phyloP scores from a whole-genome alignment of 2,329 filamentous ascomycete species.

The Pleoardoris graminearum region DNA sequence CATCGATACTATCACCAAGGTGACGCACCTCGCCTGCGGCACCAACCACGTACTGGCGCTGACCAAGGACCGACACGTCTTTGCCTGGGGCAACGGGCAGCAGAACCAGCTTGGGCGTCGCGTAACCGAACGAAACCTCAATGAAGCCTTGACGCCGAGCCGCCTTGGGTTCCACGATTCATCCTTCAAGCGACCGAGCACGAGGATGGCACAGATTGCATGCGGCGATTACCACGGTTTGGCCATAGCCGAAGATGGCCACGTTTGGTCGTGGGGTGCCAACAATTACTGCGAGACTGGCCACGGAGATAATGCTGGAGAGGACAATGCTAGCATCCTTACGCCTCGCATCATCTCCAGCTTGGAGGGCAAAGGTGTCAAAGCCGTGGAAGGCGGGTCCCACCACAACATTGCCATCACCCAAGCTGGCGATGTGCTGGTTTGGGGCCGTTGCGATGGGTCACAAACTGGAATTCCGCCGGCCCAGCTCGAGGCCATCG shows the following conservation, averaged over 20 bases:
- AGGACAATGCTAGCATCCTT: conserved; percentile 71
- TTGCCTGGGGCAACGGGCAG: conserved; percentile 73
- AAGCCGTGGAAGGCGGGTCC: conserved; percentile 69
- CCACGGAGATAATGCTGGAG: conserved; percentile 63
- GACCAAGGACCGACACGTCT: conserved; percentile 66
- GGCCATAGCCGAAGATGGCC: conserved; percentile 67
- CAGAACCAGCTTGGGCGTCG: conserved; percentile 71
- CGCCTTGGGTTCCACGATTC: conserved; percentile 58
- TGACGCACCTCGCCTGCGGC: conserved; percentile 66
- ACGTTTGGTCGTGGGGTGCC: conserved; percentile 80
- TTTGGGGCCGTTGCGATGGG: conserved; percentile 65
- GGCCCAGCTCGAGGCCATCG: conserved; percentile 30
- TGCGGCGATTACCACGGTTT: conserved; percentile 84
- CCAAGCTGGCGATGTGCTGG: conserved; percentile 57
- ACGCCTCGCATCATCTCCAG: conserved; percentile 66
- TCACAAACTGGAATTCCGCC: conserved; percentile 55
- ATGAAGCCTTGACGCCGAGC: conserved; percentile 59
- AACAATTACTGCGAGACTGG: conserved; percentile 87
- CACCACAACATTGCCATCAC: conserved; percentile 72
- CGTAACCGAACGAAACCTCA: conserved; percentile 62
- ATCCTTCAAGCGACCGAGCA: conserved; percentile 44
- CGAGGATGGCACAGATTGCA: conserved; percentile 63
- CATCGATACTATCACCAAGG: conserved; percentile 66
- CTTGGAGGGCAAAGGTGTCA: conserved; percentile 66
- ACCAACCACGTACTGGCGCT: conserved; percentile 73